Evolutionary conservation across 2,329 filamentous ascomycete genomes (phyloP).

Genomic region (Trichophyton benhamiae): DNA sequence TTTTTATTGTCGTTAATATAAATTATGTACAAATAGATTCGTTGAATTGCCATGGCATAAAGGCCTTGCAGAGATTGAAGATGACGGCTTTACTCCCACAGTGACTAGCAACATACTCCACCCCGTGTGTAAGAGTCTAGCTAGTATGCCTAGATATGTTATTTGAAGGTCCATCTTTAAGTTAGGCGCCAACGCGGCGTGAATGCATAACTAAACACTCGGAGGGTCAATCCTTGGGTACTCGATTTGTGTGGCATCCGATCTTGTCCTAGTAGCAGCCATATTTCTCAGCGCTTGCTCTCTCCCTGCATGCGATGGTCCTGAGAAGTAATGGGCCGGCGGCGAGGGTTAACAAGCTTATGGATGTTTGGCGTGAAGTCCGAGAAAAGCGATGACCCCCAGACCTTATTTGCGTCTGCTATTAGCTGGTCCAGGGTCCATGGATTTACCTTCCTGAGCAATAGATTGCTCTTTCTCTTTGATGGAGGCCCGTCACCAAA

Average conservation of each 20-base stretch:
- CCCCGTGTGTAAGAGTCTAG: not conserved
- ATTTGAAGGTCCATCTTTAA: not conserved
- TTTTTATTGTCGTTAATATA: not conserved
- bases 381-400: slow-evolving; percentile 24
- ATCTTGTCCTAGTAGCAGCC: too few relatives aligned
- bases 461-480: slow-evolving; percentile 24
- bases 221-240: too few relatives aligned
- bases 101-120: too few relatives aligned
- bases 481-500: slow-evolving; percentile 24
- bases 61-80: not conserved
- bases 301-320: not conserved
- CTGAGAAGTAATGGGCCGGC: not conserved
- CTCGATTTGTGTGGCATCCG: too few relatives aligned
- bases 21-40: not conserved
- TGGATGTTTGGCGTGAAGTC: slow-evolving; percentile 16
- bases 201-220: too few relatives aligned
- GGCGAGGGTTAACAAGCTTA: slow-evolving; percentile 13
- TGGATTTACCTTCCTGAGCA: slow-evolving; percentile 26
- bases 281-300: too few relatives aligned
- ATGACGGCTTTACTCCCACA: not conserved
- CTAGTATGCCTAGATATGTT: not conserved
- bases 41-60: not conserved
- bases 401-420: slow-evolving; percentile 24
- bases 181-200: not conserved
- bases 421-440: slow-evolving; percentile 23